Evolutionary conservation across 768 basidiomycete species (phyloP).

Genomic region (Amanita subjunquillea): DNA sequence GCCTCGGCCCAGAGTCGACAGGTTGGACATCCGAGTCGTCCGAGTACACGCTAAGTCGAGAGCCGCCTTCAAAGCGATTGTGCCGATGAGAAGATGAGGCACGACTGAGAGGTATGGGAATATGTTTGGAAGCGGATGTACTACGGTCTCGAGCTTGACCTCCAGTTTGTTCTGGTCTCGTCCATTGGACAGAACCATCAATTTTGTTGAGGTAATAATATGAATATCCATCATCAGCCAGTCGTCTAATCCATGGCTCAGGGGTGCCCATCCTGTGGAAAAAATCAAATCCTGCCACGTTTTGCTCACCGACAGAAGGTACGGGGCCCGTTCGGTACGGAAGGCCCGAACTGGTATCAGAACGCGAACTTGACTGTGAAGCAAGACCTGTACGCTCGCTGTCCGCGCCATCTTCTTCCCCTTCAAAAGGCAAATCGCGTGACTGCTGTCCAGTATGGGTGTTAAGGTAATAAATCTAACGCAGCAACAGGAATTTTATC

Average conservation of each 20-base stretch:
- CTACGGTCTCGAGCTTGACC: neutral
- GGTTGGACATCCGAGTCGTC: slow-evolving; percentile 72
- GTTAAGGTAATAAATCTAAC: slow-evolving; percentile 93
- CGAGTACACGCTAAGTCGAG: slow-evolving; percentile 59
- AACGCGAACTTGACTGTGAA: slow-evolving; percentile 46
- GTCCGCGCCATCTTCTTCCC: slow-evolving; percentile 54
- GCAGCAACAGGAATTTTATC: neutral
- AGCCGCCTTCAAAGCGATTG: slow-evolving; percentile 22
- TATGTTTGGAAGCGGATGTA: slow-evolving; percentile 9
- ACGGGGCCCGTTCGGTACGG: slow-evolving; percentile 31
- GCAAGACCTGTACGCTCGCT: slow-evolving; percentile 52
- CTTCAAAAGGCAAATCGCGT: slow-evolving; percentile 72
- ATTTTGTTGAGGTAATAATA: slow-evolving; percentile 72
- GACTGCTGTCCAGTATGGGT: slow-evolving; percentile 78
- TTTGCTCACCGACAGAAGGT: slow-evolving; percentile 26
- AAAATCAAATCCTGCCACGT: slow-evolving; percentile 49
- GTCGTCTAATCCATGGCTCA: slow-evolving; percentile 74
- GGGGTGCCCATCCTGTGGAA: slow-evolving; percentile 51
- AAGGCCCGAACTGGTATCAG: slow-evolving; percentile 41
- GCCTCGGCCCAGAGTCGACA: slow-evolving; percentile 21
- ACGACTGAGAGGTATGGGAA: slow-evolving; percentile 9
- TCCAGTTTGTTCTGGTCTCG: slow-evolving; percentile 37
- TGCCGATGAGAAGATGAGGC: slow-evolving; percentile 16
- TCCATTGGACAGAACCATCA: slow-evolving; percentile 63
- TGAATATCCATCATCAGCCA: slow-evolving; percentile 75